Percentiles rank a stretch among this genome's conserved stretches.
Conservation (phyloP, 1,139 yeast genomes). For the Taiozyma onychis region DNA sequence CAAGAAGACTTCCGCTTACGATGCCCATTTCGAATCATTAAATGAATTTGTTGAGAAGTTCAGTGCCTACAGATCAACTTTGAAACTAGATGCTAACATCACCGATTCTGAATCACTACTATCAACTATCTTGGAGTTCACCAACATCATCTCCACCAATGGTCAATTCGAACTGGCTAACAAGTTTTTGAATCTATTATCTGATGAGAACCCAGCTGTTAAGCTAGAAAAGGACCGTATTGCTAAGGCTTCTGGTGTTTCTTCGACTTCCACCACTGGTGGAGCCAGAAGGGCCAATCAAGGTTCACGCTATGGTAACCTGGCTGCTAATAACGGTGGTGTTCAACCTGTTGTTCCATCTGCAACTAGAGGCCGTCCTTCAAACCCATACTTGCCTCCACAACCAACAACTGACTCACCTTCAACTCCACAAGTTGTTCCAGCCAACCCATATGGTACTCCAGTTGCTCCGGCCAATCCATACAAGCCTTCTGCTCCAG, state of each 20-base stretch:
- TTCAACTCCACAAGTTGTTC: conserved; percentile 8
- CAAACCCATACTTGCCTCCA: conserved; percentile 25
- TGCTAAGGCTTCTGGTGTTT: conserved; percentile 46
- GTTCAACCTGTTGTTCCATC: conserved; percentile 6
- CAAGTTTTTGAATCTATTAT: conserved; percentile 62
- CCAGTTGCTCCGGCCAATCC: conserved; percentile 5
- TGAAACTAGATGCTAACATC: conserved; percentile 36
- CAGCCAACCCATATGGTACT: conserved; percentile 7
- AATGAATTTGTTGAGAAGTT: conserved; percentile 81
- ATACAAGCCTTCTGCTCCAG: conserved; percentile 13
- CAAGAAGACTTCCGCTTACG: conserved; percentile 56
- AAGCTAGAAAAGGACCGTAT: conserved; percentile 76
- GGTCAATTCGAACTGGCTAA: conserved; percentile 84
- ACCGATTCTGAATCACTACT: conserved; percentile 32
- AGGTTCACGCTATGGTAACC: conserved; percentile 17
- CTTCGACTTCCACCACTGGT: conserved; percentile 12
- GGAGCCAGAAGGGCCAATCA: conserved; percentile 7
- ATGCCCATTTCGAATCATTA: conserved; percentile 80
- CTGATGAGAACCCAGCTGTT: conserved; percentile 55
- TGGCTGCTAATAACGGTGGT: conserved; percentile 4
- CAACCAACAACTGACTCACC: conserved; percentile 8
- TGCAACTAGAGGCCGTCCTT: conserved; percentile 11
- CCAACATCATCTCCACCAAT: conserved; percentile 71
- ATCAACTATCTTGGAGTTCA: conserved; percentile 52
- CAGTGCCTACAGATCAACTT: conserved; percentile 62